These are phyloP conservation scores for Arabis hirsuta DNA, from an alignment of 345 rosid species.

Conservation along the genomic window DNA sequence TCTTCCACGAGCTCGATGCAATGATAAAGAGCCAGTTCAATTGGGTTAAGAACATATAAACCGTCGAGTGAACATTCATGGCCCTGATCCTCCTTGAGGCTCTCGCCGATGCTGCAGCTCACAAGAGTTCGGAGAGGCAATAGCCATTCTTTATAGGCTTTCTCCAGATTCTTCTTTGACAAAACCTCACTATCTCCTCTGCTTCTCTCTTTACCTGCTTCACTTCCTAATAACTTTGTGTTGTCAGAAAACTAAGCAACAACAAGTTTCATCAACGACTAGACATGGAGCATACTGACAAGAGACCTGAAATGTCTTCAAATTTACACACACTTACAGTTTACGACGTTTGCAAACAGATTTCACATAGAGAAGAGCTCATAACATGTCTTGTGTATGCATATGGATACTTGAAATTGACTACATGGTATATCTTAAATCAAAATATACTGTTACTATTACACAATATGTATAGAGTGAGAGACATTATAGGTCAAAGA, in stretches of 20 bases:
- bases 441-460: too few relatives aligned
- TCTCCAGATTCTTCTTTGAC: constrained; percentile 59
- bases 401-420: too few relatives aligned
- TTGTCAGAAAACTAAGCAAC: not conserved
- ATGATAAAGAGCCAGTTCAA: constrained; percentile 72
- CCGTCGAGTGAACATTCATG: constrained; percentile 39
- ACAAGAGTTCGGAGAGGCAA: constrained; percentile 74
- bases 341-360: too few relatives aligned
- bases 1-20: constrained; percentile 93
- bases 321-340: too few relatives aligned
- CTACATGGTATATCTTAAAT: too few relatives aligned
- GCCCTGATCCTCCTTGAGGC: constrained; percentile 47
- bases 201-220: constrained; percentile 52
- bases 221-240: constrained; percentile 15
- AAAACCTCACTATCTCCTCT: constrained; percentile 53
- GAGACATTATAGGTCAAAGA: too few relatives aligned
- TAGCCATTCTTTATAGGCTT: constrained; percentile 78
- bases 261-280: not conserved
- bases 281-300: not conserved
- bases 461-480: too few relatives aligned
- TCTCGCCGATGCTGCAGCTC: constrained; percentile 54
- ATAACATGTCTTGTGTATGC: too few relatives aligned
- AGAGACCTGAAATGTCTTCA: not conserved
- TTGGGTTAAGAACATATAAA: constrained; percentile 59
- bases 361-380: too few relatives aligned